Evolutionary conservation across 1,139 yeast genomes (phyloP).

Genomic region (Suhomyces bokatorum): DNA sequence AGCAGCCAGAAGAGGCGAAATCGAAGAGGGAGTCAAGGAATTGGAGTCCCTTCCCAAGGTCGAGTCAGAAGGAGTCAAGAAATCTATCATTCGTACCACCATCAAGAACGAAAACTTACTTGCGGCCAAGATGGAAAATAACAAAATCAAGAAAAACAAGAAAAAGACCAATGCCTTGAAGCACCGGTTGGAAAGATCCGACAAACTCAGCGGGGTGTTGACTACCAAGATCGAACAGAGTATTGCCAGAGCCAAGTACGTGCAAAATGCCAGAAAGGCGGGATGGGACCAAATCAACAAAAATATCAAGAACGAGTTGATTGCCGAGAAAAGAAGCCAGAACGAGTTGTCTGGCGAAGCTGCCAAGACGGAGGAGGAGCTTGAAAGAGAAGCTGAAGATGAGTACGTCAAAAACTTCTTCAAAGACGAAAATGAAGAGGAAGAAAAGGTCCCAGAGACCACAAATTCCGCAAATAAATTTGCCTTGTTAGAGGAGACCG

Average conservation of each 20-base stretch:
- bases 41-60: slow-evolving; percentile 55
- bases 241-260: slow-evolving; percentile 60
- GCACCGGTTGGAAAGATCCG: slow-evolving; percentile 48
- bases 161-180: slow-evolving; percentile 38
- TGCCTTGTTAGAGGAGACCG: slow-evolving; percentile 51
- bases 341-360: slow-evolving; percentile 9
- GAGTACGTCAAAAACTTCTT: slow-evolving; percentile 38
- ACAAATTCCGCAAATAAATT: slow-evolving; percentile 24
- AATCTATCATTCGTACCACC: slow-evolving; percentile 67
- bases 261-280: slow-evolving; percentile 62
- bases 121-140: slow-evolving; percentile 53
- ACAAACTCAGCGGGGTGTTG: slow-evolving; percentile 55
- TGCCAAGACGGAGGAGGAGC: slow-evolving; percentile 21
- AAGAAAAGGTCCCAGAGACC: slow-evolving; percentile 9
- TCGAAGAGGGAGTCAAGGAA: slow-evolving; percentile 39
- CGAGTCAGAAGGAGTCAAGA: slow-evolving; percentile 57
- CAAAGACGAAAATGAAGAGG: slow-evolving; percentile 27
- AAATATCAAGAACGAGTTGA: slow-evolving; percentile 26
- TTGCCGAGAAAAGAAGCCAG: slow-evolving; percentile 10
- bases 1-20: slow-evolving; percentile 70
- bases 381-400: slow-evolving; percentile 34
- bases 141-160: slow-evolving; percentile 37
- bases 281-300: slow-evolving; percentile 73
- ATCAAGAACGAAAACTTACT: slow-evolving; percentile 66
- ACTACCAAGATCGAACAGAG: slow-evolving; percentile 64